Evolutionary conservation across 2,329 filamentous ascomycete species (phyloP).

Genomic region (Monosporascus cannonballus): DNA sequence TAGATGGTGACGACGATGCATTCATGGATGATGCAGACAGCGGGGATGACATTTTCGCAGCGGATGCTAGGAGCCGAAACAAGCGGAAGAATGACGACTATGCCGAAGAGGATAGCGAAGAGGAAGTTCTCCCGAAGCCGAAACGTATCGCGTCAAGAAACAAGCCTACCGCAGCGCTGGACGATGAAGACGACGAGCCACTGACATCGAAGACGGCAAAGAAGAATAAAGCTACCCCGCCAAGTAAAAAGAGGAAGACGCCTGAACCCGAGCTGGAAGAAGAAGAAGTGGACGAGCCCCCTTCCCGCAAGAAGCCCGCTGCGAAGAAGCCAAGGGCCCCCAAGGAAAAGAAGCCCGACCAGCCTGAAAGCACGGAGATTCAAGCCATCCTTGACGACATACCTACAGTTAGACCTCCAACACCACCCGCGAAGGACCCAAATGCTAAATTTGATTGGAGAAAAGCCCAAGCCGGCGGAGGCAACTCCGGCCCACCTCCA

Average conservation of each 20-base stretch:
- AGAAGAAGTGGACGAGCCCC: constrained; percentile 51
- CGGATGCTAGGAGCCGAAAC: constrained; percentile 58
- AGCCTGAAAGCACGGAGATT: constrained; percentile 63
- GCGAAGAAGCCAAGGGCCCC: constrained; percentile 53
- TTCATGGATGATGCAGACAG: constrained; percentile 61
- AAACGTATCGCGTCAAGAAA: constrained; percentile 48
- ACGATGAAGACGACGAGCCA: constrained; percentile 25
- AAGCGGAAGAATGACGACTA: constrained; percentile 71
- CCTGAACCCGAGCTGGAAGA: constrained; percentile 49
- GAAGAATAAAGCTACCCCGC: constrained; percentile 21
- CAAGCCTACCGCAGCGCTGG: constrained; percentile 26
- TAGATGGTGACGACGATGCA: constrained; percentile 48
- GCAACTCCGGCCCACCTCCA: constrained; percentile 57
- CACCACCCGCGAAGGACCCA: constrained; percentile 68
- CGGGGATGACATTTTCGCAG: constrained; percentile 80
- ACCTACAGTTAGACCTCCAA: constrained; percentile 73
- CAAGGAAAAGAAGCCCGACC: constrained; percentile 58
- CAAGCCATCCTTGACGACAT: constrained; percentile 86
- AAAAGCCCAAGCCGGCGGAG: constrained; percentile 50
- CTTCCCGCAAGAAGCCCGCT: constrained; percentile 46
- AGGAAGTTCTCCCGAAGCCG: constrained; percentile 56
- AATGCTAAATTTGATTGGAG: constrained; percentile 77
- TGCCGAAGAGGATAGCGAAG: constrained; percentile 66
- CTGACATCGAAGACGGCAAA: constrained; percentile 24
- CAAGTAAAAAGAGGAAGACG: constrained; percentile 52